Conservation (phyloP, 2,329 filamentous ascomycete species). For the Cadophora sp. region DNA sequence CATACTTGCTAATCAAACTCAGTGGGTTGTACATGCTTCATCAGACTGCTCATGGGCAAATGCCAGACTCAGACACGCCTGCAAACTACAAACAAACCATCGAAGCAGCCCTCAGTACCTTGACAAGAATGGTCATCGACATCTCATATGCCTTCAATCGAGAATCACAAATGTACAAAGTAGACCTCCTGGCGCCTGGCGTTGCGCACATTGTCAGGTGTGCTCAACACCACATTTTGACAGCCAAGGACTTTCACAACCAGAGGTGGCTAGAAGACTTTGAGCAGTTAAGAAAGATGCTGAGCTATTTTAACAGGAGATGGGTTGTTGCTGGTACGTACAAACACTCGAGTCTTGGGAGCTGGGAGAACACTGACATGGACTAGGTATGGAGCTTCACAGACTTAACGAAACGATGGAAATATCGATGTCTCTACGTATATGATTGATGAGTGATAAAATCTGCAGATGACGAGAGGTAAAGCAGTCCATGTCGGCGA, state of each 20-base stretch:
- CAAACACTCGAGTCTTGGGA: background rate
- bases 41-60: conserved; percentile 20
- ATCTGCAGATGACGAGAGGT: too few species aligned
- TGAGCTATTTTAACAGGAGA: conserved; percentile 28
- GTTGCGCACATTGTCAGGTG: conserved; percentile 30
- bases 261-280: conserved; percentile 32
- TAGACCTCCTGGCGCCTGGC: conserved; percentile 27
- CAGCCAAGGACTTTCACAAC: conserved; percentile 28
- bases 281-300: conserved; percentile 30
- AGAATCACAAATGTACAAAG: conserved; percentile 16
- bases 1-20: background rate
- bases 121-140: conserved; percentile 36
- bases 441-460: background rate
- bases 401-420: conserved; percentile 26
- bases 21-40: conserved; percentile 34
- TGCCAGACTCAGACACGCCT: conserved; percentile 9
- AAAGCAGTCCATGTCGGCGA: too few species aligned
- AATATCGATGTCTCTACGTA: conserved; percentile 24
- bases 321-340: conserved; percentile 30
- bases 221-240: conserved; percentile 34
- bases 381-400: conserved; percentile 26
- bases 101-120: conserved; percentile 27
- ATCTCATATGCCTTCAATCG: conserved; percentile 34
- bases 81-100: conserved; percentile 23
- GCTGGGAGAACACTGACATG: background rate